Evolutionary conservation across 2,329 filamentous ascomycete genomes (phyloP), one percentile per base, ranked within the genome.

Genomic region (Aspergillus alliaceus): DNA sequence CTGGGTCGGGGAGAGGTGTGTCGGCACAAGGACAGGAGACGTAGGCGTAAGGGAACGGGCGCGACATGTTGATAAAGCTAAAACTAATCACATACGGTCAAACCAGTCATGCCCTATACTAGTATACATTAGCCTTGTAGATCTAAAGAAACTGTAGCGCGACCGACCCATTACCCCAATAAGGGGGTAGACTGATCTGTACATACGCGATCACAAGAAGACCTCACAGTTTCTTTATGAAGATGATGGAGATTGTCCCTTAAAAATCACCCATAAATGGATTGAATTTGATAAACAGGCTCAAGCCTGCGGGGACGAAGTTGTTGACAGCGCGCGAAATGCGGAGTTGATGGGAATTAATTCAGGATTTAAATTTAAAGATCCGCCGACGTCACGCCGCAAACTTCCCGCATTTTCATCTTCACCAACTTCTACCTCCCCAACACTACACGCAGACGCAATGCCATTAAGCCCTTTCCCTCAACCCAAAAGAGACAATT

Each of bases 21-120:
- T 84, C 80, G 64, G 79, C 82, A 73, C 86, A 88, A 51, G 85
- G 83, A 71, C 86, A 88, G 18, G 84, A 84, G 70, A 88, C 86
- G 69, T 84, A 85, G 29, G 84, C 83, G 71, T 87, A 87, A 2
- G 86, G 86, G 60, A 86, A 87, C 12, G 80, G 67, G 49, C 79
- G 77, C n/a, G 81, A 78, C 83, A 85, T 84, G 52, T 11, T 67
- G 57, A 34, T 29, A 47, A 29, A 27, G 2, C n/a, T 27, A 29
- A 29, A 12, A 4, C 14, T 9, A 31, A 31, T 27, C 15, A 4
- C 20, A 24, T 29, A 46, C 15, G 8, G 25, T 46, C 7, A 14
- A 31, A 15, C 20, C n/a, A 31, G 5, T 47, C 42, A 47, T 47
- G 18, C 25, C 27, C 25, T 47, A 24, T 6, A 6, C 39, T 14